Evolutionary conservation across 2,329 filamentous ascomycete species (phyloP), one percentile per base, ranked within the genome.

Genomic region (Oidium heveae): DNA sequence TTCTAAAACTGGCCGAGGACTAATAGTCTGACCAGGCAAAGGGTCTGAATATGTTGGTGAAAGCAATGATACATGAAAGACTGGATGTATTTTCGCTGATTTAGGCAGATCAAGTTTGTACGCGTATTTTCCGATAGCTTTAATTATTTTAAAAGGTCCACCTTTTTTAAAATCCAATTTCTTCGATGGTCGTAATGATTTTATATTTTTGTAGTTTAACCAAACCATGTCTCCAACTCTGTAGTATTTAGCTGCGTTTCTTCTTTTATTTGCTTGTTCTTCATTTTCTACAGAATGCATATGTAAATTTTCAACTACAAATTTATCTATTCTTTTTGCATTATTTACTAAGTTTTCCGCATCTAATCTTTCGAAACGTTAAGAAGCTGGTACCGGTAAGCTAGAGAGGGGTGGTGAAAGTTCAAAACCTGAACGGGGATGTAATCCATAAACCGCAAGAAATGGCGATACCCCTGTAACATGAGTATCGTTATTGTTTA

Each of bases 21-120:
- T 22, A 4, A 10, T 9, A 20, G 18, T 20, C n/a, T 46, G 43
- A 12, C 43, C 43, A 4, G 43, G 43, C 22, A n/a, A 20, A 20
- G 43, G 43, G 9, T 46, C 43, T 20, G 6, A 9, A 4, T 6
- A 6, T 12, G 9, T 47, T 33, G 24, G 24, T 16, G 52, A 16
- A 4, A 55, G 39, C 7, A 55, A 50, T 16, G 54, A 55, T 18
- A 55, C 52, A 39, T 55, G 49, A 20, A 55, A 55, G 6, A 53
- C 28, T 7, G 49, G 49, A 41, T 55, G 24, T 1, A 53, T 55
- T n/a, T 37, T 46, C 18, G 46, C 52, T 34, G 22, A 24, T 22
- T 37, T 33, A 2, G 41, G 54, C 20, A 55, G 18, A 7, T 36
- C 10, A 12, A 56, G 33, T 39, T 39, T 20, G 24, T 47, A 53